Evolutionary conservation across 805 yeast species (phyloP).

Genomic region (Zygoascus ofunaensis): DNA sequence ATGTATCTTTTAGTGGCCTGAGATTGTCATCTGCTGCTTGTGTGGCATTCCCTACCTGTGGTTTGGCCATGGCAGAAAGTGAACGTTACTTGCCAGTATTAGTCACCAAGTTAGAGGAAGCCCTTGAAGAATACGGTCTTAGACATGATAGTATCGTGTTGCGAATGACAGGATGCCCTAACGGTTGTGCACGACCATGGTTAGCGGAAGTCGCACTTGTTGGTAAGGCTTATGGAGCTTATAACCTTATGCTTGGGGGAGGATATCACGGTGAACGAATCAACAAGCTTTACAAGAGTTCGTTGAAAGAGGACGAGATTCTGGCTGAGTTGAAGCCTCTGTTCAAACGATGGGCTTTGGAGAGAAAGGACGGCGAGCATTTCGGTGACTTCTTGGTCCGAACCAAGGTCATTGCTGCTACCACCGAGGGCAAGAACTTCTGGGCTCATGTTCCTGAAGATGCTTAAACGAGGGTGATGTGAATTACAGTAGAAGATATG

Average conservation of each 20-base stretch:
- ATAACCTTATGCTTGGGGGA: slow-evolving; percentile 91
- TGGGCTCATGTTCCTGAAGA: slow-evolving; percentile 89
- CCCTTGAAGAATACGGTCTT: slow-evolving; percentile 83
- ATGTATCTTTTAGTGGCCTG: slow-evolving; percentile 70
- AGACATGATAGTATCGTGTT: slow-evolving; percentile 90
- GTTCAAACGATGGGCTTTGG: slow-evolving; percentile 90
- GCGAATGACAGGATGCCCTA: slow-evolving; percentile 99
- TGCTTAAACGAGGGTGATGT: slow-evolving; percentile 28
- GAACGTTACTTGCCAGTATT: slow-evolving; percentile 85
- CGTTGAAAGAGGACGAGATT: slow-evolving; percentile 85
- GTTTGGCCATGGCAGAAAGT: slow-evolving; percentile 97
- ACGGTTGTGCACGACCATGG: slow-evolving; percentile 99
- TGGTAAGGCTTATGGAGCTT: slow-evolving; percentile 90
- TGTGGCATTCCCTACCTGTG: slow-evolving; percentile 98
- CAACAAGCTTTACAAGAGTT: slow-evolving; percentile 80
- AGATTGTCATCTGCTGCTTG: slow-evolving; percentile 91
- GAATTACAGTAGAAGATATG: too few relatives aligned
- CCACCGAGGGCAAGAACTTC: slow-evolving; percentile 85
- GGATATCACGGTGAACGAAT: slow-evolving; percentile 89
- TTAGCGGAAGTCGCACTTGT: slow-evolving; percentile 91
- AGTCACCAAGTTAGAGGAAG: slow-evolving; percentile 71
- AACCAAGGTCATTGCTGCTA: slow-evolving; percentile 78
- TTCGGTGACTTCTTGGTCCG: slow-evolving; percentile 91
- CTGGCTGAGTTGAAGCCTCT: slow-evolving; percentile 67
- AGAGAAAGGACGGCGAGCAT: slow-evolving; percentile 84